These are phyloP conservation scores for Fusarium drepaniforme DNA, from an alignment of 2,329 filamentous ascomycete species.

Conservation along the genomic window DNA sequence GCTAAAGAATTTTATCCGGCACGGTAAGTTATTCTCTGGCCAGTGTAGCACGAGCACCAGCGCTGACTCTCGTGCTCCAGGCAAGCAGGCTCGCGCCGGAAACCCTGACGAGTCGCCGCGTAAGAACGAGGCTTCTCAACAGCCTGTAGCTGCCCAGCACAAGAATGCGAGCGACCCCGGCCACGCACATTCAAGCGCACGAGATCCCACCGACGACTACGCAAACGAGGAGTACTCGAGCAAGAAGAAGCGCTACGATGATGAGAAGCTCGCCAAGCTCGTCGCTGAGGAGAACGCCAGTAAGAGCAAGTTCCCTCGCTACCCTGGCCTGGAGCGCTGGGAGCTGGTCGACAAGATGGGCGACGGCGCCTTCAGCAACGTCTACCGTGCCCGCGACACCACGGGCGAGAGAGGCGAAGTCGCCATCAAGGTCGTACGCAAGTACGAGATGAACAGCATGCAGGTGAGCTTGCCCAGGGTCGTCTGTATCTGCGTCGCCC, in stretches of 20 bases:
- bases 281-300: conserved; percentile 92
- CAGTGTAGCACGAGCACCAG: conserved; percentile 7
- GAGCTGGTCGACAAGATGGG: conserved; percentile 96
- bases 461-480: conserved; percentile 79
- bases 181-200: conserved; percentile 50
- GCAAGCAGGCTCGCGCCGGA: conserved; percentile 88
- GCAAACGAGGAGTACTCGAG: conserved; percentile 70
- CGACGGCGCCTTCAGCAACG: conserved; percentile 98
- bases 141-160: conserved; percentile 63
- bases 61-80: conserved; percentile 51
- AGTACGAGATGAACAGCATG: conserved; percentile 98
- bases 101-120: conserved; percentile 63
- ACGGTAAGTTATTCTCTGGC: conserved; percentile 66
- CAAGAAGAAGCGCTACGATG: conserved; percentile 58
- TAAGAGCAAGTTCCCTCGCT: conserved; percentile 83
- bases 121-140: conserved; percentile 64
- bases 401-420: conserved; percentile 81
- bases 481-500: conserved; percentile 38
- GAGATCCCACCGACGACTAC: conserved; percentile 70
- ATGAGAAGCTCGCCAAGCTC: conserved; percentile 83
- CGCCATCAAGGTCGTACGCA: conserved; percentile 98
- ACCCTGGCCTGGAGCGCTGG: conserved; percentile 70
- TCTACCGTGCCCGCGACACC: conserved; percentile 87
- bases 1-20: conserved; percentile 97
- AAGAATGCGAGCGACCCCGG: conserved; percentile 64